phyloP scores from a whole-genome alignment of 2,329 filamentous ascomycete genomes.

The Trichophyton equinum region DNA sequence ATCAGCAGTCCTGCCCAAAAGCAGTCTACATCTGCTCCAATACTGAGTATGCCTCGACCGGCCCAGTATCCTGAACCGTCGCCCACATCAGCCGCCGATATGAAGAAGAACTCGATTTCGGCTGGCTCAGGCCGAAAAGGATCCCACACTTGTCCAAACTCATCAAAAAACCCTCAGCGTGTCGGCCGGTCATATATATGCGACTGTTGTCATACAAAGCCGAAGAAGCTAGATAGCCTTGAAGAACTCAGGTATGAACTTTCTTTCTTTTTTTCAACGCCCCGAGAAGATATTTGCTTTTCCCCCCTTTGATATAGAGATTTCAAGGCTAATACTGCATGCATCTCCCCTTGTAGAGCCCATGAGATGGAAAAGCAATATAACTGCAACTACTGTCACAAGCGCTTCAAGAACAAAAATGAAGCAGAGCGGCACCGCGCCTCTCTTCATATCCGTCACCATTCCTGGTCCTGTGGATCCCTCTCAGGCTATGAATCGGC shows the following conservation, averaged over 20 bases:
- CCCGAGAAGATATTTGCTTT: not conserved
- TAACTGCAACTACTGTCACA: slow-evolving; percentile 80
- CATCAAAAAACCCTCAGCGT: slow-evolving; percentile 26
- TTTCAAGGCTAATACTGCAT: slow-evolving; percentile 3
- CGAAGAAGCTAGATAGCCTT: slow-evolving; percentile 79
- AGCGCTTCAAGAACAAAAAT: slow-evolving; percentile 98
- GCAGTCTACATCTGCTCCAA: slow-evolving; percentile 23
- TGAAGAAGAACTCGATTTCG: slow-evolving; percentile 25
- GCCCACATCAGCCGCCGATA: slow-evolving; percentile 22
- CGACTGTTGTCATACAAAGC: slow-evolving; percentile 94
- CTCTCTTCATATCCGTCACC: slow-evolving; percentile 76
- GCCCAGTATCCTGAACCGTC: slow-evolving; percentile 22
- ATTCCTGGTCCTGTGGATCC: slow-evolving; percentile 95
- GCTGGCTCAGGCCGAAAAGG: slow-evolving; percentile 37
- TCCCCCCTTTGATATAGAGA: not conserved
- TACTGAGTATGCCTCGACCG: slow-evolving; percentile 26
- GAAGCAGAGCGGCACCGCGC: slow-evolving; percentile 95
- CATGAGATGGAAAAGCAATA: slow-evolving; percentile 97
- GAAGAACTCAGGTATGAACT: slow-evolving; percentile 67
- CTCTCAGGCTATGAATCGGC: slow-evolving; percentile 63
- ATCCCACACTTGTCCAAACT: slow-evolving; percentile 25
- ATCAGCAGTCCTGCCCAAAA: slow-evolving; percentile 34
- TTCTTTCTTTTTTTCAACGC: not conserved
- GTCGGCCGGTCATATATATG: slow-evolving; percentile 57
- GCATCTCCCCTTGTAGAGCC: slow-evolving; percentile 40